Evolutionary conservation across 2,329 filamentous ascomycete species (phyloP).

Genomic region (Ceratocystis smalleyi): DNA sequence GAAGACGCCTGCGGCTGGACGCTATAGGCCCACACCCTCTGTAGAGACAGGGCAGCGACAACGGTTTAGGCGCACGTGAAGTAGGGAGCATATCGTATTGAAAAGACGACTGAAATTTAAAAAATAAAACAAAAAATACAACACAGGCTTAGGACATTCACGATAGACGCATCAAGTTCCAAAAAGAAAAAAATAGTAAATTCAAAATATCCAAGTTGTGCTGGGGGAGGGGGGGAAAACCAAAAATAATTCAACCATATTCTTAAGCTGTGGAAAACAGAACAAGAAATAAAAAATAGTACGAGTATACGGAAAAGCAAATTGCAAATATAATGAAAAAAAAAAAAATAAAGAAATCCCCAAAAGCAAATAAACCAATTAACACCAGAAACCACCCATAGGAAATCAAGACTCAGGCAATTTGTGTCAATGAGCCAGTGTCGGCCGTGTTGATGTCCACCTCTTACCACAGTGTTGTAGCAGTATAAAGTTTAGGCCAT

Average conservation of each 20-base stretch:
- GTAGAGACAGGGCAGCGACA: neutral
- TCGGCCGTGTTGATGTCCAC: neutral
- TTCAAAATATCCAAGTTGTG: neutral
- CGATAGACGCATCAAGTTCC: neutral
- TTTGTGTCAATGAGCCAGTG: neutral
- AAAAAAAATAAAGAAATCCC: neutral
- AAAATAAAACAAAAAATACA: neutral
- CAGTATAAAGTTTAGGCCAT: neutral
- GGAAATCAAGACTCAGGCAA: constrained; percentile 1
- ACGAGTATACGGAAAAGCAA: neutral
- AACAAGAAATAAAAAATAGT: neutral
- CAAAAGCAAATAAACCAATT: constrained; percentile 2
- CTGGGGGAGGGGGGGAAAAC: neutral
- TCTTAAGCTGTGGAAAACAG: neutral
- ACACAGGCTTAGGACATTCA: neutral
- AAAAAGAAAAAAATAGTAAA: constrained; percentile 3
- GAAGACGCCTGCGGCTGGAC: neutral
- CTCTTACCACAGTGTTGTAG: neutral
- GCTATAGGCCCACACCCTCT: neutral
- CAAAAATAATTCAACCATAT: neutral
- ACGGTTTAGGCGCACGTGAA: neutral
- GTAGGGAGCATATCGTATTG: neutral
- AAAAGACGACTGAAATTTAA: no score
- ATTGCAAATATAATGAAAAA: neutral
- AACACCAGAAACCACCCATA: neutral